phyloP scores from a whole-genome alignment of 2,329 filamentous ascomycete genomes.

The Monosporascus sp. region DNA sequence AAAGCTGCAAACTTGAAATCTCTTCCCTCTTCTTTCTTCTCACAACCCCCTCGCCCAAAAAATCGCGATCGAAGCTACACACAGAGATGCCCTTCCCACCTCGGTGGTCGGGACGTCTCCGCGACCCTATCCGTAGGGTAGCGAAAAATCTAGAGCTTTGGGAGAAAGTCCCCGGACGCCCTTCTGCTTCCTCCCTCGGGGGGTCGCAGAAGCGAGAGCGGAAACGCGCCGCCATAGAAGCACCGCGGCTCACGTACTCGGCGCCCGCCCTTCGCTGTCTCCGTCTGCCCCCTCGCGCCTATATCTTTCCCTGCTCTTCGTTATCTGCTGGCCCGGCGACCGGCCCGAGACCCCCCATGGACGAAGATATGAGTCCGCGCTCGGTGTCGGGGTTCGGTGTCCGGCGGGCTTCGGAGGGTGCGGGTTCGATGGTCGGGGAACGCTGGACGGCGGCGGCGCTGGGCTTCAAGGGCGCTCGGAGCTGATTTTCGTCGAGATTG shows the following conservation, averaged over 20 bases:
- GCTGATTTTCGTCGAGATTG: conserved; percentile 75
- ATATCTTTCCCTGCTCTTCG: conserved; percentile 17
- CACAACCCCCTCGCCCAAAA: conserved; percentile 88
- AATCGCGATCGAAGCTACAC: conserved; percentile 99
- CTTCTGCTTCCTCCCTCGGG: conserved; percentile 20
- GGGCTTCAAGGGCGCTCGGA: no score
- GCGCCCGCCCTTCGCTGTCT: conserved; percentile 41
- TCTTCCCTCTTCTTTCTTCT: conserved; percentile 31
- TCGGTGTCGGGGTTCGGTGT: conserved; percentile 23
- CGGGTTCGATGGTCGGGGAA: conserved; percentile 22
- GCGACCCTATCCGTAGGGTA: conserved; percentile 13
- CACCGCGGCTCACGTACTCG: conserved; percentile 79
- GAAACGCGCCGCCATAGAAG: conserved; percentile 99
- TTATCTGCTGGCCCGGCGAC: conserved; percentile 10
- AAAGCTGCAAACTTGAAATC: conserved; percentile 12
- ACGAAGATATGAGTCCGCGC: conserved; percentile 88
- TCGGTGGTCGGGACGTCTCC: conserved; percentile 31
- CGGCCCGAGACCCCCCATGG: conserved; percentile 50
- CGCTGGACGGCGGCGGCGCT: conserved; percentile 6
- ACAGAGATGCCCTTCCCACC: conserved; percentile 61
- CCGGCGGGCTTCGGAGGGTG: conserved; percentile 12
- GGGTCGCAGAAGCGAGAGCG: conserved; percentile 54
- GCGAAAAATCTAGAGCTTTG: conserved; percentile 61
- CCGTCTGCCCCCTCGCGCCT: conserved; percentile 34
- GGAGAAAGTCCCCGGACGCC: conserved; percentile 99